Evolutionary conservation across 129 eudicot genomes (phyloP).

Genomic region (Solidago caesia): DNA sequence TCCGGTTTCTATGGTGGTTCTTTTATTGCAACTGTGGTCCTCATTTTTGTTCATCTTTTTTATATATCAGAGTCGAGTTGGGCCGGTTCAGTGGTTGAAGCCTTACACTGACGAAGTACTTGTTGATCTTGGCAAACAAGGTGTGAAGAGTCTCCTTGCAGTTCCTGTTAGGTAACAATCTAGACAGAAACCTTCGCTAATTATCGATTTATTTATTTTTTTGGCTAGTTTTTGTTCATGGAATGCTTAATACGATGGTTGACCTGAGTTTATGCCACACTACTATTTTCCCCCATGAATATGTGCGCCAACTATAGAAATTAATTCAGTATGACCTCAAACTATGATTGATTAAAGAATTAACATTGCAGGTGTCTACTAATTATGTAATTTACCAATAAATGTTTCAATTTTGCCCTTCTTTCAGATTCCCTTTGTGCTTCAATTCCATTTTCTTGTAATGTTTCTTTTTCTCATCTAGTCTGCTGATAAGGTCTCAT

Average conservation of each 20-base stretch:
- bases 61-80: constrained; percentile 82
- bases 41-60: neutral
- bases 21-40: constrained; percentile 1
- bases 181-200: constrained; percentile 9
- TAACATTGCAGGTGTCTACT: neutral
- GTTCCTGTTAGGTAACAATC: constrained; percentile 79
- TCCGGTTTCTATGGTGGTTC: constrained; percentile 1
- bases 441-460: neutral
- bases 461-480: no score
- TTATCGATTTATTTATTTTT: neutral
- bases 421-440: neutral
- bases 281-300: neutral
- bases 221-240: neutral
- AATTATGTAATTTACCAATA: neutral
- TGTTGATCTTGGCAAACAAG: constrained; percentile 85
- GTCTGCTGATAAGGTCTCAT: no score
- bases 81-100: constrained; percentile 95
- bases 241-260: neutral
- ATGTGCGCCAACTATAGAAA: neutral
- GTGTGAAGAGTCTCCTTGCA: constrained; percentile 86
- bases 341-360: neutral
- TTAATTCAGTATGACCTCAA: constrained; percentile 4
- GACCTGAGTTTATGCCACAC: neutral
- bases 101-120: constrained; percentile 98
- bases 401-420: neutral